These are phyloP conservation scores for Basipetospora chlamydospora DNA, from an alignment of 2,329 filamentous ascomycete species.

Conservation along the genomic window DNA sequence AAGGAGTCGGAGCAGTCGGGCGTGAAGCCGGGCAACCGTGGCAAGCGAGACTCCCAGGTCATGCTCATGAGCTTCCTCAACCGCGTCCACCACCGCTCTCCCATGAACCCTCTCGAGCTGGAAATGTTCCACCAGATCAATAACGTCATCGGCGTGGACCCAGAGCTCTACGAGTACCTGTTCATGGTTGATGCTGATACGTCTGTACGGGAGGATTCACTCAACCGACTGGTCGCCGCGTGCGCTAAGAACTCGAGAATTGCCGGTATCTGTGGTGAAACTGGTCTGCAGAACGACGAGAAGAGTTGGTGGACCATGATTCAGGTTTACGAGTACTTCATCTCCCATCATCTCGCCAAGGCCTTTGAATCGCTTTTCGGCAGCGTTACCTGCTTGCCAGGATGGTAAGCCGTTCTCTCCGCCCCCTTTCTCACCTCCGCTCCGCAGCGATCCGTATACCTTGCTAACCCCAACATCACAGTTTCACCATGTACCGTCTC, in stretches of 20 bases:
- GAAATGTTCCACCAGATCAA: slow-evolving; percentile 99
- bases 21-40: slow-evolving; percentile 90
- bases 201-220: slow-evolving; percentile 76
- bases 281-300: slow-evolving; percentile 88
- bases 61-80: slow-evolving; percentile 95
- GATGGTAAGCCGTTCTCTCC: slow-evolving; percentile 64
- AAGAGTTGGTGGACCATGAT: slow-evolving; percentile 99
- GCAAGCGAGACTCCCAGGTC: slow-evolving; percentile 96
- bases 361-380: slow-evolving; percentile 96
- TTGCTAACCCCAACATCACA: slow-evolving; percentile 20
- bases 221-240: slow-evolving; percentile 82
- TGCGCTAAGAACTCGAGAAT: slow-evolving; percentile 93
- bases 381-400: slow-evolving; percentile 95
- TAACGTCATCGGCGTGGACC: slow-evolving; percentile 96
- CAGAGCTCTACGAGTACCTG: slow-evolving; percentile 91
- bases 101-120: slow-evolving; percentile 91
- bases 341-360: slow-evolving; percentile 92
- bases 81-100: slow-evolving; percentile 81
- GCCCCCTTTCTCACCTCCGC: background rate
- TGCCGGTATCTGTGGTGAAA: slow-evolving; percentile 94
- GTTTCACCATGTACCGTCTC: slow-evolving; percentile 98
- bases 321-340: slow-evolving; percentile 99
- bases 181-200: slow-evolving; percentile 98
- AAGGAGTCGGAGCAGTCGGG: slow-evolving; percentile 89
- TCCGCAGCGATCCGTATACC: background rate